These are phyloP conservation scores for Claviceps digitariae DNA, from an alignment of 2,329 filamentous ascomycete genomes.

Conservation along the genomic window DNA sequence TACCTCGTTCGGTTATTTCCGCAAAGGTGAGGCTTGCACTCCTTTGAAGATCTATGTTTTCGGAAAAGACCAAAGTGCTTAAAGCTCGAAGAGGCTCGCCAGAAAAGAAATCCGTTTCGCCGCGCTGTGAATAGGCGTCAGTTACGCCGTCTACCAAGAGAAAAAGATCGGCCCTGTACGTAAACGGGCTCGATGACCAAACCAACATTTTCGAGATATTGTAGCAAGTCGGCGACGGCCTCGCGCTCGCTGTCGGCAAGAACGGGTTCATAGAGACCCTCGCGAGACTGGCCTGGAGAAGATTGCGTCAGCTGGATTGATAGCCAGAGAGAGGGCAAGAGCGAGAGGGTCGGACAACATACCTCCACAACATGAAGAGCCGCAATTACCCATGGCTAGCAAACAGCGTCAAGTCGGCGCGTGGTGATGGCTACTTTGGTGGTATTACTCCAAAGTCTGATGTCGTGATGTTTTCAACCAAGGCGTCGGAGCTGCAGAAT, in stretches of 20 bases:
- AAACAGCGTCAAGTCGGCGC: background rate
- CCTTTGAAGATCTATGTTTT: constrained; percentile 94
- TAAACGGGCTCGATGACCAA: background rate
- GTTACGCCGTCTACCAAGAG: background rate
- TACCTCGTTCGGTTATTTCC: constrained; percentile 97
- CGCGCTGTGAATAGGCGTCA: constrained; percentile 45
- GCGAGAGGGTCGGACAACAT: constrained; percentile 7
- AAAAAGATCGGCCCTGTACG: background rate
- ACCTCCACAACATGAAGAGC: constrained; percentile 45
- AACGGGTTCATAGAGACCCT: constrained; percentile 73
- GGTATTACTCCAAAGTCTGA: background rate
- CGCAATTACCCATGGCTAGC: constrained; percentile 45
- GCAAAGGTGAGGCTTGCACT: constrained; percentile 97
- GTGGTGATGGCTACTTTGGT: background rate
- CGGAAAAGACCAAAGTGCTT: constrained; percentile 93
- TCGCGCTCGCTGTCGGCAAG: constrained; percentile 93
- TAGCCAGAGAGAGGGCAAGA: constrained; percentile 1
- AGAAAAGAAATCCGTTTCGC: constrained; percentile 95
- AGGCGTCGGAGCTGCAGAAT: background rate
- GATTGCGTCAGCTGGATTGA: constrained; percentile 15
- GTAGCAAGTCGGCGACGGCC: constrained; percentile 86
- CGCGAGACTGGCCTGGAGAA: constrained; percentile 54
- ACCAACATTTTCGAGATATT: constrained; percentile 90
- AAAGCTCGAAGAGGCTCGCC: constrained; percentile 88
- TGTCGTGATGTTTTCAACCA: background rate